Base-by-base conservation (phyloP, 371 early-diverging fungal genomes). In the Mortierella sp. region DNA sequence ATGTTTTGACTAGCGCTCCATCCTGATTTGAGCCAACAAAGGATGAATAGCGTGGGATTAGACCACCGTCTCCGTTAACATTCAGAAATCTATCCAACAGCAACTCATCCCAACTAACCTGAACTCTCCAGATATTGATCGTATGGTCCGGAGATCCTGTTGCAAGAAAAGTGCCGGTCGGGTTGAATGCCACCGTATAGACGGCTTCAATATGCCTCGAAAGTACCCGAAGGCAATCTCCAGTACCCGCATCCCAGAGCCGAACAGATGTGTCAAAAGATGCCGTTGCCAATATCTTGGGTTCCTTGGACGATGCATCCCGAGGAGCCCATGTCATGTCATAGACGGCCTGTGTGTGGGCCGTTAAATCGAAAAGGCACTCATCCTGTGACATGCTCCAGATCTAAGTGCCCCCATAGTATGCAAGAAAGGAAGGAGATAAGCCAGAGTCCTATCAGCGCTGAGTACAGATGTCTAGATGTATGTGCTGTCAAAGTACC, bases 211-310 rank as follows among this genome's bases (percentile, higher is more conserved):
- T 81, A 77, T 97, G 97, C 19, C 86, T 86, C 14, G 83, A 71
- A 14, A 97, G 82, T 0, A 86, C 86, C 41, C 92, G 90, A n/a
- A 95, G 56, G 63, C 92, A 92, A 0, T 83, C 79, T 5, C 92
- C 92, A 6, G 78, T 83, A 1, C 82, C 71, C 0, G 89, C 90
- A 81, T 96, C 95, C 98, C 98, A 99, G 14, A 99, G 68, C 24
- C 95, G 86, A 8, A 95, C 91, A 0, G 92, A 92, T 10, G 89
- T 83, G 80, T 98, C 99, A 76, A 96, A 96, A 19, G 95, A 94
- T 13, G 91, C 96, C 10, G 94, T 96, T 27, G 90, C 87, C 31
- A 91, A 63, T 25, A 92, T 83, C 54, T 83, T 81, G 43, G 79
- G 76, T 43, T 77, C 80, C 67, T 49, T 80, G 55, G 60, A 67